Conservation (phyloP, 208 protist genomes). For the Leishmania martiniquensis region DNA sequence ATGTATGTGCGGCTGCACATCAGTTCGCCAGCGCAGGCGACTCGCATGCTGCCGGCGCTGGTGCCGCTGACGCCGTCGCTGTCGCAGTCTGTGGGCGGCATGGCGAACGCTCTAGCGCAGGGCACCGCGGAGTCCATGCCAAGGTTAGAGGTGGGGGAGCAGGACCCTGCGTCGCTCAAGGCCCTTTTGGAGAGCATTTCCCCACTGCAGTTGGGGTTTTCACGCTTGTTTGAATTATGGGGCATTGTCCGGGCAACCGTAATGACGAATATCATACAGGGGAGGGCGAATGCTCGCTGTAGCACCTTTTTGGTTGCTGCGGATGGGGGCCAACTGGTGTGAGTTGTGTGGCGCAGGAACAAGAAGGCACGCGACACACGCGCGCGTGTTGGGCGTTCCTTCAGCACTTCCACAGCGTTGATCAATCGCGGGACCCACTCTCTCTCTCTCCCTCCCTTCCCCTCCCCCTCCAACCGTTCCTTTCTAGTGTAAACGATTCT, state of each 20-base stretch:
- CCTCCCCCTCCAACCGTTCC: not conserved
- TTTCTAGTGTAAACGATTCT: not conserved
- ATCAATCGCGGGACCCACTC: not conserved
- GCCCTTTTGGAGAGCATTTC: slow-evolving; percentile 57
- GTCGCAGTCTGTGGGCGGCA: slow-evolving; percentile 20
- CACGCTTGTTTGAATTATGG: slow-evolving; percentile 88
- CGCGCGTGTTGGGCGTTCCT: not conserved
- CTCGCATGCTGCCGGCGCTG: slow-evolving; percentile 64
- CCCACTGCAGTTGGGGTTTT: slow-evolving; percentile 54
- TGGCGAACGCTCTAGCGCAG: slow-evolving; percentile 13
- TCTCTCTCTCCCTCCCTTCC: not conserved
- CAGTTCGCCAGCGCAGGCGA: slow-evolving; percentile 59
- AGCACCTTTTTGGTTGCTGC: not conserved
- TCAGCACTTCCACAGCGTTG: not conserved
- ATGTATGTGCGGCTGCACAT: slow-evolving; percentile 84
- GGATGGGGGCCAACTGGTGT: not conserved
- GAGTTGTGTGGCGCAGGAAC: not conserved
- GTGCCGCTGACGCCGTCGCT: slow-evolving; percentile 44
- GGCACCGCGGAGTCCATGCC: slow-evolving; percentile 24
- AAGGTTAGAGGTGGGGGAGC: slow-evolving; percentile 29
- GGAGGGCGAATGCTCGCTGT: not conserved
- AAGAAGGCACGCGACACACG: not conserved
- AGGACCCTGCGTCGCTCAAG: slow-evolving; percentile 47
- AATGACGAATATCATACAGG: slow-evolving; percentile 27
- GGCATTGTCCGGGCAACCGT: slow-evolving; percentile 57